Conservation (phyloP, 129 eudicot genomes). For the Scalesia atractyloides region DNA sequence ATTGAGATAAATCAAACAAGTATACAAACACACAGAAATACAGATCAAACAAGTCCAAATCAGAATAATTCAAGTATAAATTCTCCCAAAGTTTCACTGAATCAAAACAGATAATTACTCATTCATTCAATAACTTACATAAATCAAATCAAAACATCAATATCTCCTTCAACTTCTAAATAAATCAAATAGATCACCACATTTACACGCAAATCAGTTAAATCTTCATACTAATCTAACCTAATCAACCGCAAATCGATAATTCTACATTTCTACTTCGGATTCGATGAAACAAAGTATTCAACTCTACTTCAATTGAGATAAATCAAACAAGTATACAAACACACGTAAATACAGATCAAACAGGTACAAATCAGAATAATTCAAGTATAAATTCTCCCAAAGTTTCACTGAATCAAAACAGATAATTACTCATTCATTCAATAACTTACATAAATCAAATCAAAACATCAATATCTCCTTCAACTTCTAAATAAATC, state of each 20-base stretch:
- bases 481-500: background rate
- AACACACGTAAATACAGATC: too few relatives aligned
- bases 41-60: background rate
- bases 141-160: too few relatives aligned
- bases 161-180: background rate
- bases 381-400: background rate
- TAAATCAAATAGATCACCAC: background rate
- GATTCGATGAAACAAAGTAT: background rate
- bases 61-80: background rate
- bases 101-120: background rate
- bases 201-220: too few relatives aligned
- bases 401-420: background rate
- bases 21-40: too few relatives aligned
- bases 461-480: background rate
- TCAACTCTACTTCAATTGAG: background rate
- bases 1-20: constrained; percentile 6
- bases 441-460: background rate
- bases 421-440: background rate
- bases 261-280: background rate
- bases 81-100: background rate
- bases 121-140: background rate
- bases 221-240: too few relatives aligned
- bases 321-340: constrained; percentile 12
- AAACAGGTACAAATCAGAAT: background rate
- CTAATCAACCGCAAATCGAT: too few relatives aligned